Percentiles rank a stretch among this genome's conserved stretches.
Conservation (phyloP, 2,329 filamentous ascomycete genomes). For the Talaromyces sp. region DNA sequence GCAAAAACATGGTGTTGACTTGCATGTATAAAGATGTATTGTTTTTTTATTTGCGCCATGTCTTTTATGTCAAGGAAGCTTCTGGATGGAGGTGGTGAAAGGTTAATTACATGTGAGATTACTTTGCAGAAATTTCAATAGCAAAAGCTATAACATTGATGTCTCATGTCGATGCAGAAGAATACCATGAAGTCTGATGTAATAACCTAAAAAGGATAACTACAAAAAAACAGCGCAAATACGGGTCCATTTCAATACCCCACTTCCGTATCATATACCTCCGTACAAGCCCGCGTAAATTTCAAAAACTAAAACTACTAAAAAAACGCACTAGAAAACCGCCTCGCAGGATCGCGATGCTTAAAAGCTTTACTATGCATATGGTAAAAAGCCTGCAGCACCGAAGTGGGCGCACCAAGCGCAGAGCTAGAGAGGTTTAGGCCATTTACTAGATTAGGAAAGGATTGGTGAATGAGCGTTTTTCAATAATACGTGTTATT, state of each 20-base stretch:
- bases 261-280: background rate
- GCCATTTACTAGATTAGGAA: constrained; percentile 8
- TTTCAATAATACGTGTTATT: too few species aligned
- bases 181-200: background rate
- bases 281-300: background rate
- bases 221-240: background rate
- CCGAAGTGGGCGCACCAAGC: too few species aligned
- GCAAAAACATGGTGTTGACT: background rate
- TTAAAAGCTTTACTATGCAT: too few species aligned
- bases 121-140: background rate
- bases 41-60: background rate
- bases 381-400: too few species aligned
- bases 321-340: too few species aligned
- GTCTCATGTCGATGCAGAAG: too few species aligned
- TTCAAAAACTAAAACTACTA: too few species aligned
- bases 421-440: constrained; percentile 11
- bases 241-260: background rate
- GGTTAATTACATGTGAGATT: background rate
- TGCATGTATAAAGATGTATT: too few species aligned
- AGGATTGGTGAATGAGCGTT: background rate
- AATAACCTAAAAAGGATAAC: background rate
- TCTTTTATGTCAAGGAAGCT: background rate
- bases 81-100: background rate
- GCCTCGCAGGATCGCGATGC: too few species aligned
- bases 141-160: background rate